Conservation (phyloP, 768 basidiomycete species). For the Mycena alexandri region DNA sequence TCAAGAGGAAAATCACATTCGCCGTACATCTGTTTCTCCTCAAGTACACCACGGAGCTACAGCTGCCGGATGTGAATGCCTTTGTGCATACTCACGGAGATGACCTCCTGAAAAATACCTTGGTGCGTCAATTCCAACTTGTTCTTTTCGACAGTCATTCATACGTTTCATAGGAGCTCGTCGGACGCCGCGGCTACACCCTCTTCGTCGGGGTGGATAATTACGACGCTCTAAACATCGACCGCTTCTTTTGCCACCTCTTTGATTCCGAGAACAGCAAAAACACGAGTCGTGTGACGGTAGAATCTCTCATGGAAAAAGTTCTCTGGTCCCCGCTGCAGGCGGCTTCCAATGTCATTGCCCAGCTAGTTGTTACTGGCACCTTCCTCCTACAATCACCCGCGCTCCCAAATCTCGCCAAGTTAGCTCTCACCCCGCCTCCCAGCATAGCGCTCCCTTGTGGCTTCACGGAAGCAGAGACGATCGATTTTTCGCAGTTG, state of each 20-base stretch:
- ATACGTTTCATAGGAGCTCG: not conserved
- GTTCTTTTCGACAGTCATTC: not conserved
- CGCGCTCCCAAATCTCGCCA: not conserved
- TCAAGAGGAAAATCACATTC: no score
- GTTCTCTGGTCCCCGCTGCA: conserved; percentile 16
- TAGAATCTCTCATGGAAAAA: not conserved
- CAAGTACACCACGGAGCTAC: no score
- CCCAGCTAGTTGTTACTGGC: conserved; percentile 18
- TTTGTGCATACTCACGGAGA: no score
- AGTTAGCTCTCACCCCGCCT: not conserved
- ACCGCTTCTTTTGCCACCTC: not conserved
- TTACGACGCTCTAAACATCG: conserved; percentile 3
- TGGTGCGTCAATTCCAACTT: not conserved
- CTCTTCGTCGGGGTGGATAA: conserved; percentile 18
- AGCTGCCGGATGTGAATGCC: no score
- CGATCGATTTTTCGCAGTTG: not conserved
- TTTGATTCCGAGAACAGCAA: not conserved
- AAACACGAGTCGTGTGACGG: not conserved
- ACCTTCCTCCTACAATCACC: not conserved
- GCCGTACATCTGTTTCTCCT: no score
- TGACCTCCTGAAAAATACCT: not conserved
- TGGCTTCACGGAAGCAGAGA: conserved; percentile 11
- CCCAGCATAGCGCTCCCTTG: not conserved
- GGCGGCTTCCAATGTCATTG: not conserved
- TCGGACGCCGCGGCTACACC: not conserved